Conservation (phyloP, 345 rosid species). For the Euphorbia lathyris region DNA sequence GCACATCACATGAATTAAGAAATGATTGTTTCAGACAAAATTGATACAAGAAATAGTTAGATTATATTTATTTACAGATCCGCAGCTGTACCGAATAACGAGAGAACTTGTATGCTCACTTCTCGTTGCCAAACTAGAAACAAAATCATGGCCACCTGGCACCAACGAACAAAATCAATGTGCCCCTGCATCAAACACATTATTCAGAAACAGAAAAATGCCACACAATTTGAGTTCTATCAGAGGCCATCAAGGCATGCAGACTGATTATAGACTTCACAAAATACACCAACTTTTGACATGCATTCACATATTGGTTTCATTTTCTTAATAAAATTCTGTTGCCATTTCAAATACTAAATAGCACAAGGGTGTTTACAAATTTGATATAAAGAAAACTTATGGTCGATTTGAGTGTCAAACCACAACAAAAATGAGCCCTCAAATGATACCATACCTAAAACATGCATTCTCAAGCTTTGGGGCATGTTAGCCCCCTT, state of each 20-base stretch:
- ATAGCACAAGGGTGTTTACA: neutral
- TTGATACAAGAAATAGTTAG: neutral
- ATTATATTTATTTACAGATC: constrained; percentile 27
- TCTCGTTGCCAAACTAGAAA: constrained; percentile 5
- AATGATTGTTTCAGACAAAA: constrained; percentile 7
- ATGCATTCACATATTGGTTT: neutral
- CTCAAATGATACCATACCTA: neutral
- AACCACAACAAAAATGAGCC: neutral
- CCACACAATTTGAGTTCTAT: neutral
- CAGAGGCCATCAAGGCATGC: neutral
- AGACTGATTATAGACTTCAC: neutral
- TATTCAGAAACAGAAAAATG: constrained; percentile 8
- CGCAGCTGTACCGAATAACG: constrained; percentile 20
- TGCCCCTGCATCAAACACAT: constrained; percentile 24
- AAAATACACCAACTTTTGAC: neutral
- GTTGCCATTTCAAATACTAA: neutral
- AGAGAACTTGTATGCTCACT: constrained; percentile 3
- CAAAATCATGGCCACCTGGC: constrained; percentile 2
- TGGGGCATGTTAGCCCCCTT: neutral
- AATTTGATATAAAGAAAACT: neutral
- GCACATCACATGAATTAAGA: constrained; percentile 15
- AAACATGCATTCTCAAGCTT: neutral
- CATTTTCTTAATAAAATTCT: neutral
- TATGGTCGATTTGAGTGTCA: neutral
- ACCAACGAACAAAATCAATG: constrained; percentile 16